Percentiles rank a stretch among this genome's conserved stretches.
These are phyloP conservation scores for Aspergillus pseudotamarii DNA, from an alignment of 2,329 filamentous ascomycete species.

Conservation along the genomic window DNA sequence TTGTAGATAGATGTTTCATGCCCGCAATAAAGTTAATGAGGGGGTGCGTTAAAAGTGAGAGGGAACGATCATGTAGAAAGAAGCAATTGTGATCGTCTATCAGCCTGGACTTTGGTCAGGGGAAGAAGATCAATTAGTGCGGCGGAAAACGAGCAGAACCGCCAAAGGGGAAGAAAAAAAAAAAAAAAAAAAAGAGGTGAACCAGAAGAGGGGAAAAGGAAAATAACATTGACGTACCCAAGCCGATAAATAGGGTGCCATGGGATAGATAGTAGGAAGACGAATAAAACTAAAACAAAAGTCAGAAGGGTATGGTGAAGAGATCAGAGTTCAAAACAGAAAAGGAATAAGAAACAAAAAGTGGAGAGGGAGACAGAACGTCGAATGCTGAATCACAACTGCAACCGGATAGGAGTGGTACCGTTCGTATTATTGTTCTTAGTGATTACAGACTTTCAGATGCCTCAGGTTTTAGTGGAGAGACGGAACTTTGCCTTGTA, in stretches of 20 bases:
- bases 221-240: constrained; percentile 6
- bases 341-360: constrained; percentile 23
- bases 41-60: neutral
- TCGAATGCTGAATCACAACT: constrained; percentile 11
- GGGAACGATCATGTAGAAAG: constrained; percentile 2
- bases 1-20: neutral
- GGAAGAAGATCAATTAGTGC: constrained; percentile 11
- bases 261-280: constrained; percentile 4
- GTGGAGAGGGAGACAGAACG: constrained; percentile 22
- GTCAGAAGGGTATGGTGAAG: neutral
- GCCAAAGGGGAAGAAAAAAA: neutral
- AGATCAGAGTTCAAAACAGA: constrained; percentile 14
- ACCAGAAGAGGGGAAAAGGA: neutral
- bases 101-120: constrained; percentile 16
- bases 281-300: neutral
- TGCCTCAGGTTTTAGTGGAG: neutral
- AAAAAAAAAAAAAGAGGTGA: neutral
- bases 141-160: neutral
- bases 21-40: neutral
- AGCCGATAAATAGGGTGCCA: constrained; percentile 13
- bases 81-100: constrained; percentile 3
- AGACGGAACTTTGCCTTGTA: neutral
- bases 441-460: neutral
- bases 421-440: neutral
- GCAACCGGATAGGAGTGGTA: neutral